Base-by-base conservation (phyloP, 306 rosid species). In the Ormosia emarginata region DNA sequence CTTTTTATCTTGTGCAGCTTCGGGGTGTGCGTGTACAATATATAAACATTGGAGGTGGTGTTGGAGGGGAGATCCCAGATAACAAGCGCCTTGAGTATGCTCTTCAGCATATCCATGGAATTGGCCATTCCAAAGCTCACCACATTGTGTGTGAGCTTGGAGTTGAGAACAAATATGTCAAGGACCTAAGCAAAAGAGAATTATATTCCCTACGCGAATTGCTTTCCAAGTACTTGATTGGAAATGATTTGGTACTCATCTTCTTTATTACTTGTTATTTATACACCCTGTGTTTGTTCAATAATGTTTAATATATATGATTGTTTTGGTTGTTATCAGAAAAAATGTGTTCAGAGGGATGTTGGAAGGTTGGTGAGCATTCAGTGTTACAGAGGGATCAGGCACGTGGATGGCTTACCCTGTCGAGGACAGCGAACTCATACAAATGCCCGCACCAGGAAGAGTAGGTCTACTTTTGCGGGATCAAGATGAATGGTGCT, bases 61-160 rank as follows among this genome's bases (percentile, higher is more conserved):
- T 90, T 61, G 89, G 87, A 62, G 91, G 91, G 57, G 97, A 92
- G 77, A 92, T 92, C 71, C 97, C 94, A 39, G 97, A 90, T 77
- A 65, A 82, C 58, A 90, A 92, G 86, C 79, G 89, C 53, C 93
- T 90, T 5, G 71, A 81, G 85, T 87, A 49, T 67, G 93, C 97
- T 50, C 93, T 90, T 47, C 97, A 86, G 79, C 89, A 86, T 75
- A 72, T 92, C 67, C 90, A 90, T 43, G 97, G 97, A 37, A 81
- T 92, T 78, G 94, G 97, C 37, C 88, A 84, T 39, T 36, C 87
- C 43, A 87, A 87, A 59, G 90, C 97, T 72, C 88, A 87, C 39
- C 90, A 87, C 76, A 89, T 92, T 77, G 85, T 92, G 18, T 66
- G 86, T 8, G 92, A 89, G 77, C 93, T 92, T 65, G 86, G 88